A percentile compares a stretch with the other conserved stretches of the same genome.
These are phyloP conservation scores for Solanum verrucosum DNA, from an alignment of 257 asterid species.

Conservation along the genomic window DNA sequence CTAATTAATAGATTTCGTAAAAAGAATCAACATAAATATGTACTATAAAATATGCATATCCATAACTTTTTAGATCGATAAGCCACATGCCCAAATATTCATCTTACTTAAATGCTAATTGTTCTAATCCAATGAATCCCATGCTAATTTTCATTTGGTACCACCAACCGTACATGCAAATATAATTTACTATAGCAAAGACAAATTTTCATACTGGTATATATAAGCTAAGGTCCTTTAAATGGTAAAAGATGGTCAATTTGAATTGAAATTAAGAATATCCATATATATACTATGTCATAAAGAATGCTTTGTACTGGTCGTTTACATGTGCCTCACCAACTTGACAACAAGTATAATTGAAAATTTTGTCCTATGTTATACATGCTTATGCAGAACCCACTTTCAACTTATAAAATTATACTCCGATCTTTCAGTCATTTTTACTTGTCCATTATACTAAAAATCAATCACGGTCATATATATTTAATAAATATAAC, in stretches of 20 bases:
- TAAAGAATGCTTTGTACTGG: neutral
- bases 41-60: neutral
- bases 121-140: neutral
- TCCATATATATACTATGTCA: neutral
- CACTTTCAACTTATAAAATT: neutral
- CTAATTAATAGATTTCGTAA: neutral
- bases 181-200: neutral
- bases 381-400: neutral
- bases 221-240: neutral
- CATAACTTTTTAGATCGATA: neutral
- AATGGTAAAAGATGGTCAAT: neutral
- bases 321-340: slow-evolving; percentile 1
- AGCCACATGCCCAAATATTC: neutral
- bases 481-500: neutral
- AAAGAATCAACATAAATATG: neutral
- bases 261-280: neutral
- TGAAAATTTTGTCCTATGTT: neutral
- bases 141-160: neutral
- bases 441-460: neutral
- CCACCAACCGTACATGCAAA: neutral
- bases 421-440: fast-evolving
- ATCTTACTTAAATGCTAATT: neutral
- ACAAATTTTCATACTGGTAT: neutral
- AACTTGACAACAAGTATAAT: neutral
- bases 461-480: neutral